Base-by-base conservation (phyloP, 2,329 filamentous ascomycete species). In the Xylariaceae sp. region DNA sequence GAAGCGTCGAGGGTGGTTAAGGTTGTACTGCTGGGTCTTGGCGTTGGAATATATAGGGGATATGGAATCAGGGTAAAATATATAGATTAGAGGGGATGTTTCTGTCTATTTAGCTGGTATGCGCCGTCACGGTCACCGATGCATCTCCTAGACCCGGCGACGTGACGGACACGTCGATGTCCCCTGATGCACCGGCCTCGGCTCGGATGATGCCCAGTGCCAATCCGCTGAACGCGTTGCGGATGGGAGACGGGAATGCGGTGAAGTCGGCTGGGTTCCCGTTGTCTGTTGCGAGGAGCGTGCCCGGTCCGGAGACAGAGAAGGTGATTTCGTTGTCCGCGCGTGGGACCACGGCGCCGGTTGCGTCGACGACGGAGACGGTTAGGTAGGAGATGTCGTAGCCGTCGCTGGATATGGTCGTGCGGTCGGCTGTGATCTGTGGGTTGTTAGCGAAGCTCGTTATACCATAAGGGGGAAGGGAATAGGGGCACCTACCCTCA, bases 201-300 rank as follows among this genome's bases (percentile, higher is more conserved):
- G 71, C 67, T 5, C 68, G 67, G 3, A 79, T 72, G 57, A 79
- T 75, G 3, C 72, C 74, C 17, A 80, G 68, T 0, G 74, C 74
- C 3, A 73, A 67, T 0, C 78, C 77, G 39, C 70, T 72, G 55
- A 76, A 78, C 0, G 76, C 76, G 47, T 75, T 74, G 11, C 78
- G 71, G 39, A 68, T 69, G 6, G 63, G 61, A 2, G 73, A 74
- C 0, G 75, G 73, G 63, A 81, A 81, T 1, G 73, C 65, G 1
- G 70, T 74, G 64, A 78, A 71, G 58, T 81, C 77, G 1, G 74
- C 69, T 3, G 77, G 76, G 57, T 81, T 74, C 1, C 81, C 81
- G 55, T 82, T 82, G 54, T 83, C 80, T 0, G 80, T 83, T 0
- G 77, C 69, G 1, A 80, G 73, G 49, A 83, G 76, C 65, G 76